Base-by-base conservation (phyloP, 2,329 filamentous ascomycete genomes). In the Pseudogymnoascus sp. region DNA sequence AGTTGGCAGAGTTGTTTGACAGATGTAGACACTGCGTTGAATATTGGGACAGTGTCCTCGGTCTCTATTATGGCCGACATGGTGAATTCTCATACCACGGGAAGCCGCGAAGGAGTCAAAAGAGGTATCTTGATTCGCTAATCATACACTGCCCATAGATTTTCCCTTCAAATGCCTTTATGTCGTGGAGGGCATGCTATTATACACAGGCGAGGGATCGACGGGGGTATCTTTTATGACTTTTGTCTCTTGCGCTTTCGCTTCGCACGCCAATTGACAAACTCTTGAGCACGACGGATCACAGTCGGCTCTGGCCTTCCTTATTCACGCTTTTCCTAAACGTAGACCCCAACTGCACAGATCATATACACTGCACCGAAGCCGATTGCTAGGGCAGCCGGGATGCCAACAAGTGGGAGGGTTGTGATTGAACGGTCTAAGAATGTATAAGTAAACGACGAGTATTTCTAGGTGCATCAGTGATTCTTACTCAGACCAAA, bases 331-430 rank as follows among this genome's bases (percentile, higher is more conserved):
- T 19, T 19, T 55, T 55, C 29, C 65, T 74, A 99, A 76, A 99
- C 91, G 86, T 99, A 97, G 73, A 99, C 94, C 75, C 94, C 94
- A 74, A 94, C 94, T 65, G 92, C 94, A 78, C 94, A 99, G 78
- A 99, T 97, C 89, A 97, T 96, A 78, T 94, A 97, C 52, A 99
- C 92, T 60, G 93, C 88, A 70, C 94, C 94, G 76, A 96, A 90
- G 60, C 90, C 93, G 78, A 97, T 85, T 66, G 92, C 89, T 70
- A 95, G 74, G 65, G 93, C 95, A 66, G 94, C 92, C 43, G 94
- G 93, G 66, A 96, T 74, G 64, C 91, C 93, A 70, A 96, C 81
- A 29, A 91, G 74, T 29, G 88, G 83, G 62, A 97, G 79, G 76
- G 86, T 95, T 74, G 86, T 74, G 66, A 95, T 75, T 58, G 91